Base-by-base conservation (phyloP, 2,329 filamentous ascomycete species). In the Stemphylium vesicarium region DNA sequence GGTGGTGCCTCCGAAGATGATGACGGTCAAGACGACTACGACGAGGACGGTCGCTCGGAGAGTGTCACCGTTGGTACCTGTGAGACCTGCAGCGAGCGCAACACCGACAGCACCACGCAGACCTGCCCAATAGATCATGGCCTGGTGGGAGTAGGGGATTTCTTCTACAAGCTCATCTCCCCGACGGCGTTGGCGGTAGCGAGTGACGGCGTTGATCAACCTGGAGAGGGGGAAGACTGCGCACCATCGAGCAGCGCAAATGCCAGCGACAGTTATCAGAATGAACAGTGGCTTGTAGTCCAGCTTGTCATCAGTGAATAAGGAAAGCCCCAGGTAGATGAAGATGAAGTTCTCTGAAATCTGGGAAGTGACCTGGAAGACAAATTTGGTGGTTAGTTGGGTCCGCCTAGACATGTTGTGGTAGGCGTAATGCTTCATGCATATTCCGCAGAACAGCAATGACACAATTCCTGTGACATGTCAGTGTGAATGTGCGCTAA, bases 81-180 rank as follows among this genome's bases (percentile, higher is more conserved):
- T 88, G 41, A 99, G 83, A 22, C 96, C 89, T 18, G 94, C 94
- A 29, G 95, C 95, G 41, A 99, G 82, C 1, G 95, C 95, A 32
- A 99, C 95, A 53, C 95, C 95, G 65, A 99, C 95, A 41, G 95
- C 95, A 67, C 95, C 95, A 59, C 95, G 91, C 26, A 99, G 83
- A 22, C 95, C 95, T 13, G 95, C 95, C 95, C 95, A 99, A 79
- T 96, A 99, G n/a, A 99, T 85, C 95, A 99, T 98, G n/a, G 90
- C 92, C 77, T 98, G 95, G 77, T 98, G 96, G 65, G 91, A 92
- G 72, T 92, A 96, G 0, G 95, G 95, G 32, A 99, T 80, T 75
- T 98, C 95, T 13, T 86, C 85, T 4, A 88, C 85, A 53, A 96
- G 90, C 52, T 82, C 83, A 4, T 61, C 56, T 20, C 92, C 92